A percentile compares a stretch with the other conserved stretches of the same genome.
Evolutionary conservation across 1,284 basidiomycete species (phyloP).

Genomic region (Cronartium ribicola): DNA sequence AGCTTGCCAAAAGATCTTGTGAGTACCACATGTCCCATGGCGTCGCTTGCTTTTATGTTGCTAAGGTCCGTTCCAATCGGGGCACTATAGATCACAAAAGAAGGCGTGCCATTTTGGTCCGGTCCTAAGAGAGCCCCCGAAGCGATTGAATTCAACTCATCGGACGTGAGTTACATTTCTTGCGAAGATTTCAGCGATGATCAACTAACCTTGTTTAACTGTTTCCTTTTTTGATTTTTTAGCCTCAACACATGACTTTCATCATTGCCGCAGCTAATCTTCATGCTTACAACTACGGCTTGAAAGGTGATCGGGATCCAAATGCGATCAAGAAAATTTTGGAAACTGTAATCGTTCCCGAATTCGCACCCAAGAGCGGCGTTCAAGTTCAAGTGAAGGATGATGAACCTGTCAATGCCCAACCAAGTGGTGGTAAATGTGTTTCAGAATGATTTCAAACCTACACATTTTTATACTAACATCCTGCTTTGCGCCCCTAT

Average conservation of each 20-base stretch:
- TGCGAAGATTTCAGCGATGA: neutral
- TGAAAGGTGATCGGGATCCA: conserved; percentile 81
- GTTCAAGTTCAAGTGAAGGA: conserved; percentile 94
- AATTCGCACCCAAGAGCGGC: conserved; percentile 85
- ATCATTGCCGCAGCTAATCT: conserved; percentile 92
- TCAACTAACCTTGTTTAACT: neutral
- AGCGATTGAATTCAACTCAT: conserved; percentile 76
- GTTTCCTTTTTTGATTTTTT: conserved; percentile 3
- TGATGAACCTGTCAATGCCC: conserved; percentile 71
- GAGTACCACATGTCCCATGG: conserved; percentile 37
- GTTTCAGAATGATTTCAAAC: neutral
- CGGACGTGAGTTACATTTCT: conserved; percentile 65
- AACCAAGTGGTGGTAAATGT: conserved; percentile 51
- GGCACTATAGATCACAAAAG: conserved; percentile 30
- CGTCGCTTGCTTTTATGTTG: neutral
- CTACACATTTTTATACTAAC: neutral
- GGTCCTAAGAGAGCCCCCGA: conserved; percentile 98
- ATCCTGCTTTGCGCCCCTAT: neutral
- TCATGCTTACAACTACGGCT: conserved; percentile 96
- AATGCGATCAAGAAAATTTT: conserved; percentile 77
- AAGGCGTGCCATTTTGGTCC: conserved; percentile 53
- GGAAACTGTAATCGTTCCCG: conserved; percentile 80
- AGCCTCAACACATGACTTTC: conserved; percentile 84
- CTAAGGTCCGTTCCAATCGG: neutral
- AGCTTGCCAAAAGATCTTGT: conserved; percentile 89